Conservation (phyloP, 139 green algal genomes). For the Tetradesmus lagerheimii region DNA sequence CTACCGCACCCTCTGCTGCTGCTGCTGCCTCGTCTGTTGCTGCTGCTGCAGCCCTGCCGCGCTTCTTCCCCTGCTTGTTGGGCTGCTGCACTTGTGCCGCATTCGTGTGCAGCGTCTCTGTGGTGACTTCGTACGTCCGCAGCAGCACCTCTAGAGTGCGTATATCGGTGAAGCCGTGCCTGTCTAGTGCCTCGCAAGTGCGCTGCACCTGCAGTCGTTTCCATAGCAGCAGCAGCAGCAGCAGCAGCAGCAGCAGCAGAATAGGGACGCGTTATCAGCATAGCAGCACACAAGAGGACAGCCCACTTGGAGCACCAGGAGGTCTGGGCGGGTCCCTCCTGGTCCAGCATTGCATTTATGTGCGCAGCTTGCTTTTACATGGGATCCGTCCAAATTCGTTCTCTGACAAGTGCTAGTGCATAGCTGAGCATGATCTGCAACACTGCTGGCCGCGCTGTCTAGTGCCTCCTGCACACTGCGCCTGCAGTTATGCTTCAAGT, state of each 20-base stretch:
- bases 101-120: neutral
- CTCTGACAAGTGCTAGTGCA: too few relatives aligned
- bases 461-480: too few relatives aligned
- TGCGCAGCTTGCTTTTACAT: too few relatives aligned
- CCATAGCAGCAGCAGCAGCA: neutral
- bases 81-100: neutral
- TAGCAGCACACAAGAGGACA: too few relatives aligned
- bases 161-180: constrained; percentile 77
- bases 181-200: constrained; percentile 77
- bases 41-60: constrained; percentile 42
- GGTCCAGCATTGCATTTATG: too few relatives aligned
- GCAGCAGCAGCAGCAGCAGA: neutral
- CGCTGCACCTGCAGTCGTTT: constrained; percentile 76
- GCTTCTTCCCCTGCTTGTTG: constrained; percentile 31
- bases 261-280: too few relatives aligned
- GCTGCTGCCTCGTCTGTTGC: constrained; percentile 23
- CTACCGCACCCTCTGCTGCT: constrained; percentile 34
- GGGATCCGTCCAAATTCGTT: too few relatives aligned
- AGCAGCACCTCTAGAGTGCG: constrained; percentile 89
- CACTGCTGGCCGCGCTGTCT: too few relatives aligned
- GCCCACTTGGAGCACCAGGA: too few relatives aligned
- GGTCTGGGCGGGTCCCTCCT: too few relatives aligned
- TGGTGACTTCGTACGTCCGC: constrained; percentile 83
- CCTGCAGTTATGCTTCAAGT: too few relatives aligned
- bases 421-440: too few relatives aligned